A percentile compares a stretch with the other conserved stretches of the same genome.
phyloP scores from a whole-genome alignment of 2,329 filamentous ascomycete genomes.

The Aureobasidium zeae region DNA sequence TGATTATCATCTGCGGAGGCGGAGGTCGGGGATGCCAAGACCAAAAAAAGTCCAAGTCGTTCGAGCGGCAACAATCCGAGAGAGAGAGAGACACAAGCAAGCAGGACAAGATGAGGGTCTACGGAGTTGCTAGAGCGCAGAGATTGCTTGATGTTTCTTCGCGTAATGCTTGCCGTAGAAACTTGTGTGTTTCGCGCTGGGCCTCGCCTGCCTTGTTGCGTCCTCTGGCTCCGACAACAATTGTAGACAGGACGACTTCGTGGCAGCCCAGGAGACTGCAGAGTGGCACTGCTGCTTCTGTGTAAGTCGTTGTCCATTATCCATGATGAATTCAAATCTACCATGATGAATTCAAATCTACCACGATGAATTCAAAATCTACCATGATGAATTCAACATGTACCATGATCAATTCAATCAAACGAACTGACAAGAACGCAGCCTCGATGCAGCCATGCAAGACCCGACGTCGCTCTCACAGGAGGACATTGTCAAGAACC shows the following conservation, averaged over 20 bases:
- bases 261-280: constrained; percentile 22
- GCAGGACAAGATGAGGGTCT: constrained; percentile 18
- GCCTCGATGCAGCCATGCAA: constrained; percentile 48
- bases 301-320: constrained; percentile 17
- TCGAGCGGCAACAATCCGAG: too few relatives aligned
- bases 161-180: constrained; percentile 11
- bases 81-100: neutral
- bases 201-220: constrained; percentile 16
- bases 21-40: too few relatives aligned
- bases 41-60: too few relatives aligned
- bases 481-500: constrained; percentile 64
- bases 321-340: neutral
- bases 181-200: constrained; percentile 14
- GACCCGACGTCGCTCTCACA: constrained; percentile 50
- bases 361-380: neutral
- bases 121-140: constrained; percentile 18
- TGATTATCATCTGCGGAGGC: too few relatives aligned
- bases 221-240: neutral
- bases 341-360: neutral
- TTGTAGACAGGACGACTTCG: constrained; percentile 11
- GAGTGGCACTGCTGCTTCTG: constrained; percentile 23
- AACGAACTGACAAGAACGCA: constrained; percentile 20
- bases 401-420: too few relatives aligned
- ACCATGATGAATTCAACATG: neutral
- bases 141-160: constrained; percentile 18